Evolutionary conservation across 345 rosid species (phyloP).

Genomic region (Excoecaria cochinchinensis): DNA sequence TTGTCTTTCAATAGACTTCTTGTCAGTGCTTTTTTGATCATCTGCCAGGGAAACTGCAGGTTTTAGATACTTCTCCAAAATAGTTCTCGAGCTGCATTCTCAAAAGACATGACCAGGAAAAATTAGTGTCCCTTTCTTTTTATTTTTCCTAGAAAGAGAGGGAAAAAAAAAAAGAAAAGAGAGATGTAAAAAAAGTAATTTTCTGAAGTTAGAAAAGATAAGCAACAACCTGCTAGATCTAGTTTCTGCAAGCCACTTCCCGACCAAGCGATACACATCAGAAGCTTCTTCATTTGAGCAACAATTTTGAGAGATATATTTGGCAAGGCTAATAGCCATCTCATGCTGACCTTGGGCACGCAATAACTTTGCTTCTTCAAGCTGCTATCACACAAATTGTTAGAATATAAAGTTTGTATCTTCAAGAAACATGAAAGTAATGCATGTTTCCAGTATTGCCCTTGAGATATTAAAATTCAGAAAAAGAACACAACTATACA

Average conservation of each 20-base stretch:
- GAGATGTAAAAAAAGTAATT: constrained; percentile 9
- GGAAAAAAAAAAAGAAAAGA: neutral
- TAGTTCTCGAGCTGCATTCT: constrained; percentile 81
- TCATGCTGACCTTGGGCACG: constrained; percentile 93
- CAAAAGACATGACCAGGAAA: constrained; percentile 9
- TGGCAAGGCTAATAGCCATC: constrained; percentile 89
- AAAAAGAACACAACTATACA: neutral
- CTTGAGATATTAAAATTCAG: neutral
- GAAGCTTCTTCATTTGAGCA: constrained; percentile 62
- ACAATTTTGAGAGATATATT: constrained; percentile 66
- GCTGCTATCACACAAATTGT: constrained; percentile 43
- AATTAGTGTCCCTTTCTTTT: constrained; percentile 13
- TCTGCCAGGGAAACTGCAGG: constrained; percentile 83
- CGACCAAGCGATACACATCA: constrained; percentile 76
- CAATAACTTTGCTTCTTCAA: constrained; percentile 93
- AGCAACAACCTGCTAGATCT: constrained; percentile 83
- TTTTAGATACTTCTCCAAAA: constrained; percentile 87
- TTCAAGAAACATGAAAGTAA: neutral
- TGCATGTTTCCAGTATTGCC: neutral
- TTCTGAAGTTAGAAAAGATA: constrained; percentile 18
- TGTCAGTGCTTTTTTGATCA: constrained; percentile 45
- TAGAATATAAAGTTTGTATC: neutral
- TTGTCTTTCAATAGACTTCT: constrained; percentile 65
- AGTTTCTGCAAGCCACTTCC: constrained; percentile 97
- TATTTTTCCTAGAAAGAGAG: neutral